Evolutionary conservation across 2,329 filamentous ascomycete genomes (phyloP), one percentile per base, ranked within the genome.

Genomic region (Botrytis cinerea): DNA sequence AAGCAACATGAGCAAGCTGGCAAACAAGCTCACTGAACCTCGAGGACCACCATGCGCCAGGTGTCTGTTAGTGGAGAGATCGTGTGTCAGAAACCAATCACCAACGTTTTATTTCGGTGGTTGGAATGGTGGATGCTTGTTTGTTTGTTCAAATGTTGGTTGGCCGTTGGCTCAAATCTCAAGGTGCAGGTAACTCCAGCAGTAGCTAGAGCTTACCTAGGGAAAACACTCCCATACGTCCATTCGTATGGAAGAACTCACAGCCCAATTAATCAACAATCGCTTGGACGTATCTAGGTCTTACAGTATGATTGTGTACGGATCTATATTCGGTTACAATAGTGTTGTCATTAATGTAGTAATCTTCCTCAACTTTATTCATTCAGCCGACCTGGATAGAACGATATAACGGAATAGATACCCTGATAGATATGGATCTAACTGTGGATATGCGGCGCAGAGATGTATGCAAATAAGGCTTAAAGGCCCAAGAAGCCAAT

Each of bases 361-460:
- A 32, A 32, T 59, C 38, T 60, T 60, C n/a, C 14, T 57, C n/a
- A 57, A 57, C 28, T 35, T 22, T n/a, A 4, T 46, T 48, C 28
- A 5, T 32, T 32, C 43, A 54, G 64, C 64, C 16, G 48, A n/a
- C 35, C 35, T 40, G 16, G 20, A 54, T 43, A 32, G 66, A 10
- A 57, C 2, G 35, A 68, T 54, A 22, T 3, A 22, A 35, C 4
- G 43, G 32, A 48, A 59, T 61, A 38, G 35, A 61, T 38, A 38
- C 59, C 59, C 35, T 61, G 9, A 28, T 48, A 61, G 22, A 60
- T 32, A 28, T 72, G 71, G 62, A 72, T 60, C 51, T 25, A 57
- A 5, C 10, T 48, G 71, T 72, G 71, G 40, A 28, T 48, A n/a
- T 46, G 62, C 40, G 40, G 71, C 63, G 40, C 14, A 72, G 43